Base-by-base conservation (phyloP, 768 basidiomycete species). In the Strobilomyces dryophilus region DNA sequence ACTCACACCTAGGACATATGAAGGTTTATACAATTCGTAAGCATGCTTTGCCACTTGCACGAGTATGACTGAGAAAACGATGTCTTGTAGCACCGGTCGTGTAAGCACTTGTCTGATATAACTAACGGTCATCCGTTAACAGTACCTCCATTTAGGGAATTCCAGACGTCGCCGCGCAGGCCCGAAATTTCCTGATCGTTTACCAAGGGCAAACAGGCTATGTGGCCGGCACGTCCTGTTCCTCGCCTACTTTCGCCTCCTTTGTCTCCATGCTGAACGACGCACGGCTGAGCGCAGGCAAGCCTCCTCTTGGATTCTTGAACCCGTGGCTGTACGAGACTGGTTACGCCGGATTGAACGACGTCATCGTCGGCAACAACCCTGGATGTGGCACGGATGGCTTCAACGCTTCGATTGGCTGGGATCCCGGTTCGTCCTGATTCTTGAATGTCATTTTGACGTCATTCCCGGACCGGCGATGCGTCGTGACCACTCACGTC, bases 101-200 rank as follows among this genome's bases (percentile, higher is more conserved):
- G 84, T 84, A 67, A 61, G 79, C 12, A 14, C 6, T 12, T 20
- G 14, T 36, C 17, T 1, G 15, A 15, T 14, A 12, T 27, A 27
- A 8, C 27, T 8, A 27, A 27, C 27, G 8, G 27, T 8, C 27
- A 8, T 27, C 27, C 8, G 8, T 27, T 27, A 4, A 27, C 27
- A 8, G 8, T 8, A 4, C 8, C 17, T 31, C 24, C n/a, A 18
- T 9, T n/a, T 47, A 59, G 82, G 86, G 71, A 10, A 73, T 75
- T 59, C 87, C 86, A 11, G 87, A 89, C 57, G 83, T 89, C 32
- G 71, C 85, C 0, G 84, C 87, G 0, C 84, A 84, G 61, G 73
- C 75, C 1, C 60, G 65, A 40, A 64, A 68, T 32, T 87, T 79
- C 74, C 66, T 69, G 11, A 74, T 87, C 40, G 74, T 74, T 66